Evolutionary conservation across 805 yeast genomes (phyloP).

Genomic region (Zygotorulaspora chibaensis): DNA sequence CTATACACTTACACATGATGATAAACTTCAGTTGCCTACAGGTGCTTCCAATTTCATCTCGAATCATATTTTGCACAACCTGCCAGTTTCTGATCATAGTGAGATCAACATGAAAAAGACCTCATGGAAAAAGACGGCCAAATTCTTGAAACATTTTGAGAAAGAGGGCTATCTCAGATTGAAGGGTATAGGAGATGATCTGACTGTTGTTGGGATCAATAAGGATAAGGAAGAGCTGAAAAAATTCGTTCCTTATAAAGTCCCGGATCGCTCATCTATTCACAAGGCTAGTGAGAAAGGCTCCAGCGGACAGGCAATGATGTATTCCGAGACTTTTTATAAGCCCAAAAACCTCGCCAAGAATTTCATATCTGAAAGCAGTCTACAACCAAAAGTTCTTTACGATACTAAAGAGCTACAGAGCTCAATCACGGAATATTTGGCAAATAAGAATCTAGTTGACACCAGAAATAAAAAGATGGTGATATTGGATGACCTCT

Average conservation of each 20-base stretch:
- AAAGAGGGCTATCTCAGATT: constrained; percentile 62
- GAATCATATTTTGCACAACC: constrained; percentile 58
- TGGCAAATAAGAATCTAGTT: constrained; percentile 48
- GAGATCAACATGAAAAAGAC: constrained; percentile 67
- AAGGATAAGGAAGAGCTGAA: constrained; percentile 47
- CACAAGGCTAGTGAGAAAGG: constrained; percentile 11
- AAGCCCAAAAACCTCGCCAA: constrained; percentile 53
- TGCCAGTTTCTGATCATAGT: constrained; percentile 60
- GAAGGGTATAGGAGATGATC: constrained; percentile 83
- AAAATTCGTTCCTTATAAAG: constrained; percentile 62
- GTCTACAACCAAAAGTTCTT: constrained; percentile 36
- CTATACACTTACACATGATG: constrained; percentile 58
- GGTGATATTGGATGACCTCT: constrained; percentile 51
- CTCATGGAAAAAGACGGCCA: constrained; percentile 84
- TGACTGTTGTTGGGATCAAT: constrained; percentile 51
- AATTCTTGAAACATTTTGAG: constrained; percentile 82
- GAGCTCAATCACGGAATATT: constrained; percentile 50
- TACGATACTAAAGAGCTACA: constrained; percentile 57
- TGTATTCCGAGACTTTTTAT: constrained; percentile 41
- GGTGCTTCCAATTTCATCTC: constrained; percentile 73
- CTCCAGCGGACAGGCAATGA: constrained; percentile 29
- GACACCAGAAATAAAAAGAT: constrained; percentile 48
- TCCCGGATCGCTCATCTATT: constrained; percentile 26
- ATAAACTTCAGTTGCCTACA: constrained; percentile 56
- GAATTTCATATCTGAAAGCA: constrained; percentile 43